Evolutionary conservation across 805 yeast species (phyloP), one percentile per base, ranked within the genome.

Genomic region (Maudiozyma turicensis): DNA sequence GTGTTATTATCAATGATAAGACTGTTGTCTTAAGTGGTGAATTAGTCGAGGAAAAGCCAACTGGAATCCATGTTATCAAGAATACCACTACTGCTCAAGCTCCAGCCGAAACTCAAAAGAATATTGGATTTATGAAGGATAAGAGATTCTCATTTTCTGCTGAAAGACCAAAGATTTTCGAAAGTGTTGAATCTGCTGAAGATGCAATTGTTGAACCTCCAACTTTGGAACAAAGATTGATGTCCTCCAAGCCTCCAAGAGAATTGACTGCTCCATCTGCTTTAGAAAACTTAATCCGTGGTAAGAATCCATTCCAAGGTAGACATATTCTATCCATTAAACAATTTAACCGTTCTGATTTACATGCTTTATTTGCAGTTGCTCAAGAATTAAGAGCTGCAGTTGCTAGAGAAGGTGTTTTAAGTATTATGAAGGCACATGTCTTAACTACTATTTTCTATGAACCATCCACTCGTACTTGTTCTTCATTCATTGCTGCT

Each of bases 301-400:
- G 76, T 58, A 81, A 86, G 72, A 91, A 91, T 70, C 89, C 96
- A 56, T 93, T 91, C 79, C 76, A 89, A 68, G 81, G 96, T 65
- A 84, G 82, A 68, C 85, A 90, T 48, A 82, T 93, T 49, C 73
- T 88, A 60, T 87, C 96, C 34, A 98, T 95, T 48, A 82, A 82
- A 63, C 91, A 89, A 64, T 81, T 91, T 66, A 75, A 78, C 55
- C 84, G 98, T 70, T 76, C 89, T 52, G 95, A 91, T 65, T 75
- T 95, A 69, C 99, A 91, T 67, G 80, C 89, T 31, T 75, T 93
- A 66, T 93, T 93, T 73, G 84, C 96, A 29, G 95, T 93, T 60
- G 99, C 99, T 40, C 96, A 91, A 74, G 98, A 95, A 72, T 83
- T 93, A 89, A 81, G 97, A 69, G 78, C 93, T 56, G 91, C 93